These are phyloP conservation scores for Piper betle DNA, from an alignment of 164 flowering plant species.

Conservation along the genomic window DNA sequence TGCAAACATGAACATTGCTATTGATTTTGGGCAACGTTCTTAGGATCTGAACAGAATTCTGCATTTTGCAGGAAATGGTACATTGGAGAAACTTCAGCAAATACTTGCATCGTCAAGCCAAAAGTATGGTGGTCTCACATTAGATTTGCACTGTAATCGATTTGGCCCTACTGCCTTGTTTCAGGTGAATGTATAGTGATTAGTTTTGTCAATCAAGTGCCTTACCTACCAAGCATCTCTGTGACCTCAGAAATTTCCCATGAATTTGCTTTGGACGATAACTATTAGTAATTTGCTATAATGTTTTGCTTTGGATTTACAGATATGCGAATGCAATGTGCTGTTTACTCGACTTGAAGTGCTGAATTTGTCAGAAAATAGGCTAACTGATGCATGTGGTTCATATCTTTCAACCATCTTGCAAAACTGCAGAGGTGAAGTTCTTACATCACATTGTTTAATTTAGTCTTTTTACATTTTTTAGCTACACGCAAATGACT, in stretches of 20 bases:
- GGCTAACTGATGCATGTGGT: constrained; percentile 91
- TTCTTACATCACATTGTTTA: not conserved
- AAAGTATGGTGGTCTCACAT: constrained; percentile 64
- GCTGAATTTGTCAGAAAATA: constrained; percentile 85
- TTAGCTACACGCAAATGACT: not conserved
- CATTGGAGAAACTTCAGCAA: constrained; percentile 70
- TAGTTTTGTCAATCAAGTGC: too few relatives aligned
- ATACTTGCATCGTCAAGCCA: constrained; percentile 53
- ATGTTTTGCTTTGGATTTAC: constrained; percentile 9
- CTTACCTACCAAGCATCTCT: too few relatives aligned
- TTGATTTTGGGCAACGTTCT: too few relatives aligned
- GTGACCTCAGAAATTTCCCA: too few relatives aligned
- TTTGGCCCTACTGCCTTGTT: constrained; percentile 87
- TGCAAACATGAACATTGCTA: too few relatives aligned
- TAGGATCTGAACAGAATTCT: too few relatives aligned
- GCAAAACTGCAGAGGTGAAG: constrained; percentile 56
- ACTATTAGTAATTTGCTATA: not conserved
- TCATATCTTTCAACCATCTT: constrained; percentile 72
- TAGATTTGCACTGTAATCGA: constrained; percentile 85
- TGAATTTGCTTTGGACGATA: too few relatives aligned
- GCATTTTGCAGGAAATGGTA: constrained; percentile 52
- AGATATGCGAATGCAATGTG: constrained; percentile 91
- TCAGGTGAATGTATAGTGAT: constrained; percentile 36
- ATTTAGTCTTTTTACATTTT: not conserved
- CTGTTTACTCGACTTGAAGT: constrained; percentile 76